These are phyloP conservation scores for Baorangia bicolor DNA, from an alignment of 768 basidiomycete species.

Conservation along the genomic window DNA sequence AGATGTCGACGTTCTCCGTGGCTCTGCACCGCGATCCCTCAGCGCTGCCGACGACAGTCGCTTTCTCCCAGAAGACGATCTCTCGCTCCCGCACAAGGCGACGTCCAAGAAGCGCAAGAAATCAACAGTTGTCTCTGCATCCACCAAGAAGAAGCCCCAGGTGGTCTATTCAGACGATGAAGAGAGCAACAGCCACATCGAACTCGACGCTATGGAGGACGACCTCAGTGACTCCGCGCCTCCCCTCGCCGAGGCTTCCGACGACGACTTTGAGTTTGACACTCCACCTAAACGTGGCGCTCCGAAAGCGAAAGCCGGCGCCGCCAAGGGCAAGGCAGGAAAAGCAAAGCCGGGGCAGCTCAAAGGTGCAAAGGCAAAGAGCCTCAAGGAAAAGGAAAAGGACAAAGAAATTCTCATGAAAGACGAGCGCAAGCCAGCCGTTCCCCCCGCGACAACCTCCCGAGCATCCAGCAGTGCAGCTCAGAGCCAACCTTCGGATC, in stretches of 20 bases:
- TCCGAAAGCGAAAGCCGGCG: slow-evolving; percentile 20
- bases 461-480: slow-evolving; percentile 33
- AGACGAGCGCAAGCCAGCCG: slow-evolving; percentile 40
- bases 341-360: slow-evolving; percentile 20
- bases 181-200: slow-evolving; percentile 26
- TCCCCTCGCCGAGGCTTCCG: slow-evolving; percentile 23
- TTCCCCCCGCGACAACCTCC: slow-evolving; percentile 14
- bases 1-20: slow-evolving; percentile 38
- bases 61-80: slow-evolving; percentile 17
- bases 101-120: slow-evolving; percentile 18
- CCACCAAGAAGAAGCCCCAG: slow-evolving; percentile 20
- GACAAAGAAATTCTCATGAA: slow-evolving; percentile 38
- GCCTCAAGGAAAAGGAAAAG: slow-evolving; percentile 30
- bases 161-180: slow-evolving; percentile 32
- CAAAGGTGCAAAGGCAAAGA: slow-evolving; percentile 31
- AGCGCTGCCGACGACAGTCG: slow-evolving; percentile 16
- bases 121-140: slow-evolving; percentile 6
- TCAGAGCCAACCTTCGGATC: slow-evolving; percentile 30
- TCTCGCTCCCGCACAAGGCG: slow-evolving; percentile 5
- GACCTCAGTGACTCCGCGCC: slow-evolving; percentile 26
- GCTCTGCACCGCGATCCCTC: slow-evolving; percentile 15
- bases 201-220: slow-evolving; percentile 26
- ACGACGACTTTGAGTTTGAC: slow-evolving; percentile 29
- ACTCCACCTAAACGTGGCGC: slow-evolving; percentile 20
- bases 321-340: slow-evolving; percentile 26